Evolutionary conservation across 2,329 filamentous ascomycete species (phyloP).

Genomic region (Hymenoscyphus linearis): DNA sequence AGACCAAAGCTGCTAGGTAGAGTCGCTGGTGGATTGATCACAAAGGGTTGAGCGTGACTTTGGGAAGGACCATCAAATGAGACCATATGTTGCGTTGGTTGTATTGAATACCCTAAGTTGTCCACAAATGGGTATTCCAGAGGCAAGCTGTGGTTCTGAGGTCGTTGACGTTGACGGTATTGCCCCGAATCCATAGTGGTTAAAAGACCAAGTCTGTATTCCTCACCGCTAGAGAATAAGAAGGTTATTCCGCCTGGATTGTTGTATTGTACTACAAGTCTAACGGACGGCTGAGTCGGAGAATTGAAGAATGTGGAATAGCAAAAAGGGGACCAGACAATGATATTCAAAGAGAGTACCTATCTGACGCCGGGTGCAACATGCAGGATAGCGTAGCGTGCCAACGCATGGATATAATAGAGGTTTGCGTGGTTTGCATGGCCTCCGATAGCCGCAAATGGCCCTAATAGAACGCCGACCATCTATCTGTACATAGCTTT

Average conservation of each 20-base stretch:
- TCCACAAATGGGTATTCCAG: constrained; percentile 22
- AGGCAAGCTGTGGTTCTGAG: constrained; percentile 22
- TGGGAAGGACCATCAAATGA: constrained; percentile 27
- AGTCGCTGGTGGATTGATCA: constrained; percentile 17
- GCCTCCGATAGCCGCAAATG: constrained; percentile 25
- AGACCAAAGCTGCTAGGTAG: constrained; percentile 17
- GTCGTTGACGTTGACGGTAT: constrained; percentile 18
- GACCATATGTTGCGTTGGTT: constrained; percentile 19
- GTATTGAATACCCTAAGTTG: constrained; percentile 12
- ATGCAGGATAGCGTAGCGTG: constrained; percentile 30
- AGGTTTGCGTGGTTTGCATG: not conserved
- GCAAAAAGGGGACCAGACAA: constrained; percentile 29
- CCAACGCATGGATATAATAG: constrained; percentile 30
- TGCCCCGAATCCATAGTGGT: constrained; percentile 26
- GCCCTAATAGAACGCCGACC: constrained; percentile 11
- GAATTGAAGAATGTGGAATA: constrained; percentile 27
- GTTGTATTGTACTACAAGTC: constrained; percentile 26
- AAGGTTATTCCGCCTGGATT: constrained; percentile 24
- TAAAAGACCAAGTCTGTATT: constrained; percentile 16
- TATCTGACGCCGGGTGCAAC: constrained; percentile 10
- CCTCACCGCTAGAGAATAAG: constrained; percentile 16
- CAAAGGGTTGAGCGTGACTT: constrained; percentile 21
- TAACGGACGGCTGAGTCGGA: constrained; percentile 23
- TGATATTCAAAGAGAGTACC: constrained; percentile 29
- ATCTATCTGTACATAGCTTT: constrained; percentile 16